Evolutionary conservation across 345 rosid genomes (phyloP), one percentile per base, ranked within the genome.

Genomic region (Hypericum perforatum): DNA sequence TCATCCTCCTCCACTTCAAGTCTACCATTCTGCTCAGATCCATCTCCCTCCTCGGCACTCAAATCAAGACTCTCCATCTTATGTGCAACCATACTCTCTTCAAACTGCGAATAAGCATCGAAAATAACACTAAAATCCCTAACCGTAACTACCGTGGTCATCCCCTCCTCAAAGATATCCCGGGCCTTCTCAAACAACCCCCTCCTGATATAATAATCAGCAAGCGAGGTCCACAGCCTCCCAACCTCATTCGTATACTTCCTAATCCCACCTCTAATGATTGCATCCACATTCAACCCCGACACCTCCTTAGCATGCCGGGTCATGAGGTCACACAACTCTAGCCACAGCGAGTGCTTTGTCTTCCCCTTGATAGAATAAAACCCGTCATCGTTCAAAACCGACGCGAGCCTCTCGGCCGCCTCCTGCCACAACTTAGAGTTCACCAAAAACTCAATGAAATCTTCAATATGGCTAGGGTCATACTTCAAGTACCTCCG

Each of bases 101-200:
- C 95, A 42, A 83, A 92, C 58, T 87, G 83, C 0, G 94, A 77
- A 43, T 80, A 83, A 9, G 94, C 89, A 71, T 88, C 97, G 29
- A 85, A 92, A 57, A 92, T 85, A 46, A 92, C 96, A 67, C 94
- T 76, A 52, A 92, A 92, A 64, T 88, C 95, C 54, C 97, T 82
- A 55, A 92, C 94, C 6, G 97, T 92, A 42, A 92, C 82, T 39
- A 92, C 98, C 0, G 90, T 85, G 32, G 84, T 73, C 95, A 92
- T 92, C 11, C 98, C 98, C 70, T 92, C 97, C 77, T 88, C 98
- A 70, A 83, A 83, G 9, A 88, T 53, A 74, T 92, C 98, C 69
- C 94, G 77, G 0, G 97, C 91, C 72, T 92, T 92, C 84, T 92
- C 97, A 14, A 78, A 77, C 70, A 88, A 71, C 6, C 73, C 68